Evolutionary conservation across 1,284 basidiomycete genomes (phyloP).

Genomic region (Puccinia hordei): DNA sequence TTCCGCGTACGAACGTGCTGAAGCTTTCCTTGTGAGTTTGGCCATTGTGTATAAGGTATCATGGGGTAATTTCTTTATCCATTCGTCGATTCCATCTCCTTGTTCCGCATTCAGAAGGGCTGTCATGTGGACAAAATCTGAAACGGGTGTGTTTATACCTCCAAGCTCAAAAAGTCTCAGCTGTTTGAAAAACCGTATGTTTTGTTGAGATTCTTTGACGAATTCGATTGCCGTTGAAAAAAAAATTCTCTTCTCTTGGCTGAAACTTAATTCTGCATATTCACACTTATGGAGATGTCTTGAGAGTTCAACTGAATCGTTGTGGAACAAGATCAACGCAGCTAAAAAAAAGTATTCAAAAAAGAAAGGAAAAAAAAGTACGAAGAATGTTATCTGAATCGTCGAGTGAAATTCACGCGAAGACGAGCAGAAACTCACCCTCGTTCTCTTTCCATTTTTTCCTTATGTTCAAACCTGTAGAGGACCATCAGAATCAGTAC

Average conservation of each 20-base stretch:
- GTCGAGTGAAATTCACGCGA: not conserved
- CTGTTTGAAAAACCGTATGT: not conserved
- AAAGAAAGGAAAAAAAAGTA: no score
- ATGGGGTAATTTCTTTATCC: not conserved
- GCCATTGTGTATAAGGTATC: not conserved
- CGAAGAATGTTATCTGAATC: not conserved
- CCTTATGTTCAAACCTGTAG: not conserved
- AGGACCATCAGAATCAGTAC: not conserved
- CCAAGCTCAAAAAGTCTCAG: not conserved
- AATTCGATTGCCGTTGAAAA: no score
- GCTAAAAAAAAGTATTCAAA: no score
- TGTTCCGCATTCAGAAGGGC: not conserved
- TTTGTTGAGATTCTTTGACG: not conserved
- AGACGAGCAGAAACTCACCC: not conserved
- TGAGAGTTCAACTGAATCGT: not conserved
- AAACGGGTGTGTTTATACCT: not conserved
- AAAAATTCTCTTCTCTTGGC: not conserved
- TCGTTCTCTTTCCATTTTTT: not conserved
- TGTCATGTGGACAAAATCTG: constrained; percentile 3
- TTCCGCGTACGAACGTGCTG: not conserved
- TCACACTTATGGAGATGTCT: not conserved
- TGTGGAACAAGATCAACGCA: not conserved
- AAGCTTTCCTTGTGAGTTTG: not conserved
- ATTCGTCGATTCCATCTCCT: not conserved
- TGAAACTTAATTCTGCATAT: not conserved